phyloP scores from a whole-genome alignment of 2,329 filamentous ascomycete genomes.

The Trichoderma koningiopsis region DNA sequence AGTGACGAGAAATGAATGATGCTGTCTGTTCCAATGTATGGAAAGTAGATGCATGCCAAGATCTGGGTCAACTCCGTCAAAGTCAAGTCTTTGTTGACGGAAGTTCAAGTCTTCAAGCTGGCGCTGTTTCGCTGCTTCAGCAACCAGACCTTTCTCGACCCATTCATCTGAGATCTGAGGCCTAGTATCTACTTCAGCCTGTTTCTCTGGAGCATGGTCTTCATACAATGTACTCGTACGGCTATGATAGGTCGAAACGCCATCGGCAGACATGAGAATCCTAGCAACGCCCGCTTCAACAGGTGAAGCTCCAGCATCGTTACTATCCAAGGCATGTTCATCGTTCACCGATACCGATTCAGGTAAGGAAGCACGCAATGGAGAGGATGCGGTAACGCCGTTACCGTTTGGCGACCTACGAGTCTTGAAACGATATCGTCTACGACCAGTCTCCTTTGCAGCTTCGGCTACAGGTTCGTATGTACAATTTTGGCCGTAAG shows the following conservation, averaged over 20 bases:
- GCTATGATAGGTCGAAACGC: background rate
- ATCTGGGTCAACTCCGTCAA: conserved; percentile 34
- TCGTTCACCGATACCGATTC: too few species aligned
- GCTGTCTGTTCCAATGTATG: conserved; percentile 45
- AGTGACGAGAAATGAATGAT: conserved; percentile 42
- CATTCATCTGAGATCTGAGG: background rate
- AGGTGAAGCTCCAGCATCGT: too few species aligned
- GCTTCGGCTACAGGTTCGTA: too few species aligned
- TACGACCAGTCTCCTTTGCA: too few species aligned
- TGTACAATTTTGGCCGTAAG: too few species aligned
- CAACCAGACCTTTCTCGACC: background rate
- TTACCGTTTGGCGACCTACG: too few species aligned
- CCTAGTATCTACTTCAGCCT: background rate
- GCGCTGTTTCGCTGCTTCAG: background rate
- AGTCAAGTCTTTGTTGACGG: background rate
- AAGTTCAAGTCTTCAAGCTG: too few species aligned
- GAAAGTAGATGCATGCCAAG: conserved; percentile 42
- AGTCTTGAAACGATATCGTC: too few species aligned
- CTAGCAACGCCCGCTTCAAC: too few species aligned
- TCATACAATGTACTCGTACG: background rate
- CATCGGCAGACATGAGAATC: background rate
- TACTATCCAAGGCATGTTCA: too few species aligned
- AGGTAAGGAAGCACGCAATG: too few species aligned
- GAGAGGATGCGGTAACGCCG: too few species aligned
- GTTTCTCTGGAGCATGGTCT: background rate